Evolutionary conservation across 441 rosid species (phyloP).

Genomic region (Sinapis alba): DNA sequence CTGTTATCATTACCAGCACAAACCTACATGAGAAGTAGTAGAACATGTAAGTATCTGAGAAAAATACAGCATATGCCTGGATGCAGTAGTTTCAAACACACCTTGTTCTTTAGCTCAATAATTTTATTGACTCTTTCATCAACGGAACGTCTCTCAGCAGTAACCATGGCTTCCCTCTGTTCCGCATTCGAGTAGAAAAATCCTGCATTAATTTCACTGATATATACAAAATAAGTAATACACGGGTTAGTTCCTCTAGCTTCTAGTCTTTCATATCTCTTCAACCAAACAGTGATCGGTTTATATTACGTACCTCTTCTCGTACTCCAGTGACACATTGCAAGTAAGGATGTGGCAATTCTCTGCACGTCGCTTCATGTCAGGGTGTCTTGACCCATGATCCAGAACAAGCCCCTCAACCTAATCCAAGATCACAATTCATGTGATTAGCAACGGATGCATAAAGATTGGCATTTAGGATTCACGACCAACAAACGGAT

Average conservation of each 20-base stretch:
- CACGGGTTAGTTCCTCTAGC: background rate
- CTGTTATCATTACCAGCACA: constrained; percentile 77
- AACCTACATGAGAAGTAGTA: constrained; percentile 62
- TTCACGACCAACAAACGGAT: background rate
- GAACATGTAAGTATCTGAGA: constrained; percentile 24
- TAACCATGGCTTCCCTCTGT: constrained; percentile 98
- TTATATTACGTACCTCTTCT: constrained; percentile 67
- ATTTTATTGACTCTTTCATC: constrained; percentile 84
- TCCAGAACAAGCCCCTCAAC: constrained; percentile 98
- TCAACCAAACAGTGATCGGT: background rate
- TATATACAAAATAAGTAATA: constrained; percentile 13
- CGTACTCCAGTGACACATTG: constrained; percentile 93
- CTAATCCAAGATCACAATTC: constrained; percentile 39
- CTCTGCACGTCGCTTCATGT: constrained; percentile 97
- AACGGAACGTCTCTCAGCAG: constrained; percentile 87
- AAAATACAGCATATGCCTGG: background rate
- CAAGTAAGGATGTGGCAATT: constrained; percentile 94
- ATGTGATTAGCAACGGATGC: background rate
- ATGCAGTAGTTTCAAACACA: constrained; percentile 27
- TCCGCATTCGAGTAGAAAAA: constrained; percentile 98
- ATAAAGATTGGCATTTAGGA: background rate
- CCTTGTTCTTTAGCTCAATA: constrained; percentile 89
- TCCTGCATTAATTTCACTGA: constrained; percentile 96
- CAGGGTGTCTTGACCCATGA: constrained; percentile 99
- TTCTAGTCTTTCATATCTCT: constrained; percentile 10